Evolutionary conservation across 441 rosid genomes (phyloP).

Genomic region (Populus hybrid): DNA sequence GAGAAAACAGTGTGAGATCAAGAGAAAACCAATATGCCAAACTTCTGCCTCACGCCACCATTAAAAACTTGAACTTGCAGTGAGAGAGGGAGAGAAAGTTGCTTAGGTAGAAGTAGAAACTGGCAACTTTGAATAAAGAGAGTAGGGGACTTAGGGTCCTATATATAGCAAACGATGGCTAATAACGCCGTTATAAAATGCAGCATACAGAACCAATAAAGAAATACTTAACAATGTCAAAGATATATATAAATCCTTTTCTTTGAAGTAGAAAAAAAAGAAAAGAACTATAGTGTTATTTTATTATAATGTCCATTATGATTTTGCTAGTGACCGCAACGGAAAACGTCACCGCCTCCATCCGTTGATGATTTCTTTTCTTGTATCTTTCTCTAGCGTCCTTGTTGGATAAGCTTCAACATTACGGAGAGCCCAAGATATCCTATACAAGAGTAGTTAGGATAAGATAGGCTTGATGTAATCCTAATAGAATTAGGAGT

Average conservation of each 20-base stretch:
- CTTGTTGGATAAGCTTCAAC: no score
- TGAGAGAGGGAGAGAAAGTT: constrained; percentile 15
- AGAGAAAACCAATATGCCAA: constrained; percentile 36
- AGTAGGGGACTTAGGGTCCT: not conserved
- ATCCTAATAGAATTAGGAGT: no score
- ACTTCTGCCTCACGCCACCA: constrained; percentile 58
- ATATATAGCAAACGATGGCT: constrained; percentile 39
- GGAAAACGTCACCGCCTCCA: constrained; percentile 25
- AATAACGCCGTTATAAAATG: constrained; percentile 46
- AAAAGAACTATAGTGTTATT: not conserved
- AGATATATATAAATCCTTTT: no score
- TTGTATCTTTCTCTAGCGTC: not conserved
- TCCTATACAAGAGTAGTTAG: no score
- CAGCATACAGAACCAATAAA: not conserved
- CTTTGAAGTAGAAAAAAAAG: not conserved
- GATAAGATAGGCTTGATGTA: no score
- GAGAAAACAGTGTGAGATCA: constrained; percentile 21
- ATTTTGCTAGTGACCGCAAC: constrained; percentile 12
- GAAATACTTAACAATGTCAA: not conserved
- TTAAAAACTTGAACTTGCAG: constrained; percentile 29
- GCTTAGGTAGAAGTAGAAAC: constrained; percentile 4
- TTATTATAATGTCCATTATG: not conserved
- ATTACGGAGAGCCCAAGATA: no score
- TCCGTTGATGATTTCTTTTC: not conserved
- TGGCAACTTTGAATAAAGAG: constrained; percentile 24